Conservation (phyloP, 2,329 filamentous ascomycete genomes). For the Tolypocladium nubicola region DNA sequence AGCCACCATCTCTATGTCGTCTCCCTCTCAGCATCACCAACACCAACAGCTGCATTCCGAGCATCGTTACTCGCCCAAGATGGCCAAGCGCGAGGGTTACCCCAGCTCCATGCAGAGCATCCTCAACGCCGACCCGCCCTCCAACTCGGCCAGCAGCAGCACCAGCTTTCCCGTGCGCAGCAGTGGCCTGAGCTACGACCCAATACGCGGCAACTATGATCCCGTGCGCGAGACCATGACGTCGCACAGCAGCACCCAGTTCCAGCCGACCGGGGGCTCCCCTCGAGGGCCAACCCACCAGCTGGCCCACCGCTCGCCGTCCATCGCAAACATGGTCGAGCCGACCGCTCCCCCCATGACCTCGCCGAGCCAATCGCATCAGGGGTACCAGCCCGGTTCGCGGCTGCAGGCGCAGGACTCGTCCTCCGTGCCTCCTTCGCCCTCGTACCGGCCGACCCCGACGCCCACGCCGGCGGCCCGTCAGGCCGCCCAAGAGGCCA, state of each 20-base stretch:
- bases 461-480: slow-evolving; percentile 23
- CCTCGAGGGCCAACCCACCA: slow-evolving; percentile 31
- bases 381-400: slow-evolving; percentile 16
- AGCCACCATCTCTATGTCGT: slow-evolving; percentile 8
- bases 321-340: slow-evolving; percentile 84
- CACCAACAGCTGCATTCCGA: slow-evolving; percentile 16
- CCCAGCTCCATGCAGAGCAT: slow-evolving; percentile 45
- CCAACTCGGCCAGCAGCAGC: slow-evolving; percentile 32
- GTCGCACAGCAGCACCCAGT: slow-evolving; percentile 38
- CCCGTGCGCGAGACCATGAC: slow-evolving; percentile 53
- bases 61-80: slow-evolving; percentile 30
- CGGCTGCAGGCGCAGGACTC: slow-evolving; percentile 23
- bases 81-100: slow-evolving; percentile 40
- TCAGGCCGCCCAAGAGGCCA: slow-evolving; percentile 20
- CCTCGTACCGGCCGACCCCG: slow-evolving; percentile 23
- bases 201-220: slow-evolving; percentile 68
- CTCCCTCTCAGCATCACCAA: slow-evolving; percentile 12
- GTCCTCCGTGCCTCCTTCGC: slow-evolving; percentile 30
- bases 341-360: slow-evolving; percentile 20
- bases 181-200: slow-evolving; percentile 80
- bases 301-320: slow-evolving; percentile 51
- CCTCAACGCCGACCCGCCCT: slow-evolving; percentile 39
- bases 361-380: slow-evolving; percentile 18
- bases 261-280: slow-evolving; percentile 34
- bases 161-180: slow-evolving; percentile 40